A percentile compares a stretch with the other conserved stretches of the same genome.
phyloP scores from a whole-genome alignment of 495 filamentous ascomycete species.

The Glarea lozoyensis region DNA sequence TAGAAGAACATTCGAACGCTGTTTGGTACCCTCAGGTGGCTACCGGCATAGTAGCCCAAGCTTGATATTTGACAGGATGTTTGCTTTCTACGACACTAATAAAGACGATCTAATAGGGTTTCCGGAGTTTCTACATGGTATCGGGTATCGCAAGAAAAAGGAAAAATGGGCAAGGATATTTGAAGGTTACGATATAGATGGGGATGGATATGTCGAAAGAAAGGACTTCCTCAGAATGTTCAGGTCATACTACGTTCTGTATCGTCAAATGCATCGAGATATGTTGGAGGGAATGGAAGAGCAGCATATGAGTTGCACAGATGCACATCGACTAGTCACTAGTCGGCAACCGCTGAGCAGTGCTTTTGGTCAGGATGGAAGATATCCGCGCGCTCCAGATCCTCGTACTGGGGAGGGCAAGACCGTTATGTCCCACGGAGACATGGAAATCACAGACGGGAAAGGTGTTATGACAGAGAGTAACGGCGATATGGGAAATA shows the following conservation, averaged over 20 bases:
- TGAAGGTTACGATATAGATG: constrained; percentile 82
- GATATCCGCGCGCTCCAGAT: constrained; percentile 49
- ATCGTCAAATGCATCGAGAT: constrained; percentile 74
- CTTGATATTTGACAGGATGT: constrained; percentile 90
- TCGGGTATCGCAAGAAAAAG: constrained; percentile 74
- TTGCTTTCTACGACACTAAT: constrained; percentile 91
- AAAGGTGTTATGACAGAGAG: constrained; percentile 22
- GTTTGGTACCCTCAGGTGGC: constrained; percentile 76
- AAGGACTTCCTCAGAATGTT: constrained; percentile 91
- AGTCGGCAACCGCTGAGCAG: constrained; percentile 74
- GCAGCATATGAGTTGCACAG: constrained; percentile 60
- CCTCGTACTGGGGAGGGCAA: constrained; percentile 59
- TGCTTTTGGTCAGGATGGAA: constrained; percentile 52
- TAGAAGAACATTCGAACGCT: constrained; percentile 80
- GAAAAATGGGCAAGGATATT: constrained; percentile 71
- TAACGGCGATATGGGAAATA: constrained; percentile 37
- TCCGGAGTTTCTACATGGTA: constrained; percentile 76
- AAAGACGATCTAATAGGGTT: constrained; percentile 87
- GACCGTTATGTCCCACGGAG: constrained; percentile 43
- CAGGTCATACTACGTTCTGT: constrained; percentile 78
- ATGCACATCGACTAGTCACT: constrained; percentile 63
- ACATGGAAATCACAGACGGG: constrained; percentile 51
- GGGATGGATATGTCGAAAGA: constrained; percentile 78
- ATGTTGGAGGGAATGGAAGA: constrained; percentile 77
- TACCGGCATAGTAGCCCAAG: constrained; percentile 69